Base-by-base conservation (phyloP, 163 green algal species). In the Volvox carteri region DNA sequence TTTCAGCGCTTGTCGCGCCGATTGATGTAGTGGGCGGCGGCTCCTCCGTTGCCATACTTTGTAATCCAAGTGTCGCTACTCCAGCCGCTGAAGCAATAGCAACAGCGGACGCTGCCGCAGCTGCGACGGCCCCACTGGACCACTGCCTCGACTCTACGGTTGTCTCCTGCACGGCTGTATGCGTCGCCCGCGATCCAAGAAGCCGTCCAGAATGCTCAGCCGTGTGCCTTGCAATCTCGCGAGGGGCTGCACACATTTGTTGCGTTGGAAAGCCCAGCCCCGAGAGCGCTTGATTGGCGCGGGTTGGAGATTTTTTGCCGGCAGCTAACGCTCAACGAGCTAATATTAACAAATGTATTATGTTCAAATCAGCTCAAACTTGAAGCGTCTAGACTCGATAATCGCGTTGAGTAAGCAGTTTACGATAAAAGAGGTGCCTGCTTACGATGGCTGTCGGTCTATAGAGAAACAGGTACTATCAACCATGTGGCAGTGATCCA, bases 141-240 rank as follows among this genome's bases (percentile, higher is more conserved):
- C 80, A 68, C 44, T 72, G 35, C 44, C 62, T 21, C 30, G 58
- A 52, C 80, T 68, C 80, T 35, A 25, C 44, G 7, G 28, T 30
- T 39, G 80, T 33, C 16, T 50, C 50, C 65, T 70, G 42, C 33
- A 75, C 68, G 11, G 52, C 68, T 4, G 70, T 81, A 41, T 88
- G 83, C 33, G 83, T 80, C 48, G 67, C 83, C 35, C 83, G 42
- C 23, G 52, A 28, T 16, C 50, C 83, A 33, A 81, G 35, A 44
- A 80, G 68, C 23, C 70, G 56, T n/a, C 80, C 80, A 8, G 60
- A 68, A 25, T 86, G 79, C 79, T 86, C 79, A 48, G 60, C 79
- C 1, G 79, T 86, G n/a, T 86, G 79, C 19, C 79, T 76, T 78
- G 79, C 79, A 52, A 78, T 46, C 30, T 86, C 79, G 16, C 79